Base-by-base conservation (phyloP, 257 asterid genomes). In the Solanum virginianum region DNA sequence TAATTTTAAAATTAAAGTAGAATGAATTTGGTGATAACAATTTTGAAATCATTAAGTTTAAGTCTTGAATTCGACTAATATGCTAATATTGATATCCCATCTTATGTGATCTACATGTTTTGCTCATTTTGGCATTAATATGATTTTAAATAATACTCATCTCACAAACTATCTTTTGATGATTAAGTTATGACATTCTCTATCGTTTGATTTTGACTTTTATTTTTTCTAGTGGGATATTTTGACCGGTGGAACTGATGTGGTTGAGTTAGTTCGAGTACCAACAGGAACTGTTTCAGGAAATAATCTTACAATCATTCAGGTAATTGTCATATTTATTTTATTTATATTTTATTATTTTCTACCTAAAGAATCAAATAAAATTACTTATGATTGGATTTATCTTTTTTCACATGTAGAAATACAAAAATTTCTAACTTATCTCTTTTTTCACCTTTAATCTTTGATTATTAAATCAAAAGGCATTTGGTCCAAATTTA, bases 211-310 rank as follows among this genome's bases (percentile, higher is more conserved):
- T 43, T 18, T 0, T 24, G n/a, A 9, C 5, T 47, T 24, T 32
- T 32, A 32, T 32, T 10, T 11, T 36, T 36, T 15, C 88, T 89
- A 95, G 97, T 95, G 98, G 98, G 98, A 95, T 83, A 90, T 89
- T 45, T 72, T 93, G 54, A 89, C 92, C 17, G 45, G 86, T 84
- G 95, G 91, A 47, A 88, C 85, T 80, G 88, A 90, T 9, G 87
- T 88, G 63, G 80, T 41, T 81, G 87, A 89, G 56, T 89, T 92
- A 26, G 95, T 96, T 16, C 92, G 81, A 81, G 83, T 95, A 86
- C 63, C 93, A 32, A 91, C 97, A 2, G 97, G 97, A 24, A 49
- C 69, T 12, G 87, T 89, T 87, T 88, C 91, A 41, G 95, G 91
- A 81, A 94, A 92, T 14, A 81, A 87, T 59, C 80, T 94, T 86